phyloP scores from a whole-genome alignment of 305 asterid species.

The Fraxinus baroniana region DNA sequence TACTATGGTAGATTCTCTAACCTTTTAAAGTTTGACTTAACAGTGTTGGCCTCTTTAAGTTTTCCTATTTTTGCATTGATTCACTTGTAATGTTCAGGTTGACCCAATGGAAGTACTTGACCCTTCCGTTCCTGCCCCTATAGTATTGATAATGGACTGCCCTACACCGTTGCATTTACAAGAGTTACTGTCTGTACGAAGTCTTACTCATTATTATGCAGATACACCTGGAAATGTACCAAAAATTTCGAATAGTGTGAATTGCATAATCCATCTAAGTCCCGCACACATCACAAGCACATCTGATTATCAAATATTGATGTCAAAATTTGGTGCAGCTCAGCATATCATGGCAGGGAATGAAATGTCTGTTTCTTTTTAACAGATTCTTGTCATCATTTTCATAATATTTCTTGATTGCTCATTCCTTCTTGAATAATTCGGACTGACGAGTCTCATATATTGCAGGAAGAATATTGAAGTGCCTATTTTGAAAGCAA shows the following conservation, averaged over 20 bases:
- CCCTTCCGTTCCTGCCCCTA: slow-evolving; percentile 75
- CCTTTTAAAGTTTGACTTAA: neutral
- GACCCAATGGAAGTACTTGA: slow-evolving; percentile 59
- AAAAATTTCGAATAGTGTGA: slow-evolving; percentile 59
- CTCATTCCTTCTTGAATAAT: slow-evolving; percentile 17
- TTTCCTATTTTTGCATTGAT: slow-evolving; percentile 14
- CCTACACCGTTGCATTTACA: slow-evolving; percentile 67
- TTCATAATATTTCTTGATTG: neutral
- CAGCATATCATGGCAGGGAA: slow-evolving; percentile 98
- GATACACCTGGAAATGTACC: slow-evolving; percentile 39
- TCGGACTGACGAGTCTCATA: slow-evolving; percentile 24
- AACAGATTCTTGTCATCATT: neutral
- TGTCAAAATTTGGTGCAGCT: slow-evolving; percentile 76
- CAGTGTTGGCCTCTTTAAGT: too few species aligned
- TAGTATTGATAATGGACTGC: slow-evolving; percentile 52
- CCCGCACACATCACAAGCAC: slow-evolving; percentile 54
- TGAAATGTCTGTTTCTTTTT: slow-evolving; percentile 57
- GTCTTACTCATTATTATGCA: slow-evolving; percentile 53
- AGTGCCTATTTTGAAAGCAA: slow-evolving; percentile 76
- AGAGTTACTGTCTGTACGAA: slow-evolving; percentile 43
- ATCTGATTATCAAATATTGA: slow-evolving; percentile 66
- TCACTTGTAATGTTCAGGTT: slow-evolving; percentile 42
- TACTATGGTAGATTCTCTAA: slow-evolving; percentile 40
- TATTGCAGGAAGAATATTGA: slow-evolving; percentile 70
- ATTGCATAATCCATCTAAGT: slow-evolving; percentile 77